Evolutionary conservation across 1,139 yeast species (phyloP), one percentile per base, ranked within the genome.

Genomic region (Zygotorulaspora mrakii): DNA sequence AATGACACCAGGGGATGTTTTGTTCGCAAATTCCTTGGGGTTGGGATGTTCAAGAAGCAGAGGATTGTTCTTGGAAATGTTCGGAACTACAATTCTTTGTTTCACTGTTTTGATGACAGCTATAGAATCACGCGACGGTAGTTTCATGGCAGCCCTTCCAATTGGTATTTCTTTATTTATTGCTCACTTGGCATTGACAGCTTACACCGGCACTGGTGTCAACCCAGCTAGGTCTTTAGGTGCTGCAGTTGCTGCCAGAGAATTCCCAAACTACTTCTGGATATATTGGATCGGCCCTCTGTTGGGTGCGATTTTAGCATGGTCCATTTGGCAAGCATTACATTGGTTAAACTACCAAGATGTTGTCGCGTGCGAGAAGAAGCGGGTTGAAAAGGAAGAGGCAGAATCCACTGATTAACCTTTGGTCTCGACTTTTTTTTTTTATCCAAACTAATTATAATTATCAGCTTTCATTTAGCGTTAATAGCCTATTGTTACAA

Each of bases 161-260:
- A 86, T 86, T 67, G 95, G 96, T 63, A 65, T 86, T 47, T 75
- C 95, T 16, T 72, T 87, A 53, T 82, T 87, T 69, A 68, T 86
- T 56, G 94, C 84, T 31, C 95, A 87, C 63, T 76, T 86, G 72
- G 73, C 84, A 52, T 76, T 84, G 62, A 85, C 87, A 46, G 84
- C 74, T 75, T 83, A 77, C 70, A 83, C 95, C 40, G 95, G 95
- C 62, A 95, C 95, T 31, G 95, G 95, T 61, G 71, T 85, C 60
- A 86, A 86, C 73, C 95, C 95, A 41, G 95, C 95, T 35, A 79
- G 96, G 70, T 70, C 87, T 22, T 76, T 87, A 48, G 96, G 96
- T 59, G 94, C 95, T 40, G 75, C 81, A 62, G 71, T 85, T 46
- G 94, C 89, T 43, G 74, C 75, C 42, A 69, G 66, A 44, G 69